Evolutionary conservation across 2,329 filamentous ascomycete species (phyloP).

Genomic region (Fusarium sp.): DNA sequence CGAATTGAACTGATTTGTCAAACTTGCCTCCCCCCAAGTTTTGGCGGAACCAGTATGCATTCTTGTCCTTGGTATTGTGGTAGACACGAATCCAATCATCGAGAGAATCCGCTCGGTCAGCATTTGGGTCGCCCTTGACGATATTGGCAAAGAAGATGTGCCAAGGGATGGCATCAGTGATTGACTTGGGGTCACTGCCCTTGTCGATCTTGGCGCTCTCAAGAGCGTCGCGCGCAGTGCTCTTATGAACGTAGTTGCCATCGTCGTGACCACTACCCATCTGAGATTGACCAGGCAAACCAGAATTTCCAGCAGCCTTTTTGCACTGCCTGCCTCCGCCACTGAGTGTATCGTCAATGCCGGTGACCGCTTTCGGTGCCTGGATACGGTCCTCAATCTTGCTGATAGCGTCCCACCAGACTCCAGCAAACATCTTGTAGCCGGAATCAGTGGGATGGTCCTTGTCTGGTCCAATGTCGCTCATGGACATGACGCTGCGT

Average conservation of each 20-base stretch:
- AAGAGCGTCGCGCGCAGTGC: not conserved
- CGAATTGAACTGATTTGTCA: not conserved
- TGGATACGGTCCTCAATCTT: not conserved
- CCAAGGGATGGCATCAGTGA: slow-evolving; percentile 4
- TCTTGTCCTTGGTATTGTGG: slow-evolving; percentile 1
- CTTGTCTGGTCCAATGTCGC: not conserved
- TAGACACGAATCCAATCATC: slow-evolving; percentile 8
- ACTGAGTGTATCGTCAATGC: not conserved
- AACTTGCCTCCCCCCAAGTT: slow-evolving; percentile 2
- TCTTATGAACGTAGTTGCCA: not conserved
- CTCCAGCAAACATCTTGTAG: slow-evolving; percentile 1
- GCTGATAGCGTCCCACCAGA: slow-evolving; percentile 14
- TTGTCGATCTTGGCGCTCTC: not conserved
- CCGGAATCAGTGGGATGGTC: slow-evolving; percentile 3
- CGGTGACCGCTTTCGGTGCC: not conserved
- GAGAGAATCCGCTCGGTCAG: not conserved
- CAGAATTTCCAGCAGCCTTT: not conserved
- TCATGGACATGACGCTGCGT: not conserved
- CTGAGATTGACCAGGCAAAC: not conserved
- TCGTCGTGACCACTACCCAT: not conserved
- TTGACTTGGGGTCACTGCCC: not conserved
- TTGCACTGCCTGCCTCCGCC: not conserved
- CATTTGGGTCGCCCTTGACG: not conserved
- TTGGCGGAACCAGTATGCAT: slow-evolving; percentile 1
- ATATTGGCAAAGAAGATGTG: slow-evolving; percentile 6